Percentiles rank a stretch among this genome's conserved stretches.
Evolutionary conservation across 176 grass and related monocot species (phyloP).

Genomic region (Oryza longistaminata): DNA sequence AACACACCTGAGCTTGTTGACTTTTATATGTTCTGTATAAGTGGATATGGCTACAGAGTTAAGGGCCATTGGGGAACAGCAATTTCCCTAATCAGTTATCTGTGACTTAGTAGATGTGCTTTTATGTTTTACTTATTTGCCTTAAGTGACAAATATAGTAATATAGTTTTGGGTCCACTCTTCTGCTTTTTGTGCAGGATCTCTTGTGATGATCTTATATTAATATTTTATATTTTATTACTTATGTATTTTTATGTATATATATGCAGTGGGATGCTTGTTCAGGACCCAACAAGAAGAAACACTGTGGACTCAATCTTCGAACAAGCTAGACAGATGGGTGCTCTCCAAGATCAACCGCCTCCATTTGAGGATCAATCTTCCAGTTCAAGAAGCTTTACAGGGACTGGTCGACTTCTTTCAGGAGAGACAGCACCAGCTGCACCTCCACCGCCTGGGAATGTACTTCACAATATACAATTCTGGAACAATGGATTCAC

Average conservation of each 20-base stretch:
- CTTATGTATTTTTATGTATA: slow-evolving; percentile 1
- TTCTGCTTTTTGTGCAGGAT: slow-evolving; percentile 3
- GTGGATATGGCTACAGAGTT: not conserved
- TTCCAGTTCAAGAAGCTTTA: slow-evolving; percentile 74
- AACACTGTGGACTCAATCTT: slow-evolving; percentile 65
- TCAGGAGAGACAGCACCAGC: slow-evolving; percentile 65
- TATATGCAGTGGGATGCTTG: slow-evolving; percentile 77
- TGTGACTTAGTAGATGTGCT: not conserved
- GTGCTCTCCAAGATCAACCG: slow-evolving; percentile 47
- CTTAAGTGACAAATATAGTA: not conserved
- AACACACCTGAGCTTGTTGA: slow-evolving; percentile 1
- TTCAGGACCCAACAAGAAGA: slow-evolving; percentile 90
- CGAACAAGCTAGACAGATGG: slow-evolving; percentile 74
- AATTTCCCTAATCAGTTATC: not conserved
- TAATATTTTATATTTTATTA: not conserved
- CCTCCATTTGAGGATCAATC: slow-evolving; percentile 45
- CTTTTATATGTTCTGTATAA: not conserved
- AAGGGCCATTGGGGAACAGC: not conserved
- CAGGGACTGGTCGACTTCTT: slow-evolving; percentile 71
- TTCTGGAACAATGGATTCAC: slow-evolving; percentile 94
- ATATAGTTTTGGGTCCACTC: not conserved
- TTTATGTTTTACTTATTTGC: not conserved
- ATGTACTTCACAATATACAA: slow-evolving; percentile 61
- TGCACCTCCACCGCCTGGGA: slow-evolving; percentile 42
- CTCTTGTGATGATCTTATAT: not conserved